Evolutionary conservation across 2,329 filamentous ascomycete species (phyloP), one percentile per base, ranked within the genome.

Genomic region (Aspergillus terreus): DNA sequence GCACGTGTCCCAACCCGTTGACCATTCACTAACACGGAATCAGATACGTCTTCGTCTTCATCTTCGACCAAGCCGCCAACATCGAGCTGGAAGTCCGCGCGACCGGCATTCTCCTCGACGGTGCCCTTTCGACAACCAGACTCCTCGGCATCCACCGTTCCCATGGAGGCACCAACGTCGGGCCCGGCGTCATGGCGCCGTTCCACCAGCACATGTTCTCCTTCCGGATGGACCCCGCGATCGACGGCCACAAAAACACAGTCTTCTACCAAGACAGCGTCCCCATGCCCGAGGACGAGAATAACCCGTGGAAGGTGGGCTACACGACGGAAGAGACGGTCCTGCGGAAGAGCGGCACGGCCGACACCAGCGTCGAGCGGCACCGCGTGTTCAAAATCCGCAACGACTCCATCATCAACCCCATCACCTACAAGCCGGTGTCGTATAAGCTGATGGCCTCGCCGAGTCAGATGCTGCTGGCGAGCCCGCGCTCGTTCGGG

Each of bases 191-290:
- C 7, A 79, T 90, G 33, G 87, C 85, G 0, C 76, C 78, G 0
- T 83, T 86, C 68, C 88, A 91, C 63, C 88, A 92, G 65, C 88
- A 91, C 70, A 85, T 90, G 66, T 90, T 92, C 72, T 84, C 80
- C 4, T 76, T 86, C 12, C 81, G 83, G 5, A 75, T 86, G 17
- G 83, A 86, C 60, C 82, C 83, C 9, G 81, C 80, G 55, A 66
- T 84, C 30, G 82, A 82, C 49, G 83, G 83, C 0, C 75, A 76
- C 52, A 67, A 72, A 9, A 84, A 84, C 62, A 72, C 77, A 1
- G 67, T 85, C 4, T 71, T 80, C 7, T 75, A 79, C 51, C 79
- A 83, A 58, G 82, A 84, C 61, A 80, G 79, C 0, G 75, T 79
- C 10, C 67, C 78, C 0, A 71, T 80, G 6, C 75, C 78, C 1